These are phyloP conservation scores for Pilaira anomala DNA, from an alignment of 192 early-diverging fungal genomes.

Conservation along the genomic window DNA sequence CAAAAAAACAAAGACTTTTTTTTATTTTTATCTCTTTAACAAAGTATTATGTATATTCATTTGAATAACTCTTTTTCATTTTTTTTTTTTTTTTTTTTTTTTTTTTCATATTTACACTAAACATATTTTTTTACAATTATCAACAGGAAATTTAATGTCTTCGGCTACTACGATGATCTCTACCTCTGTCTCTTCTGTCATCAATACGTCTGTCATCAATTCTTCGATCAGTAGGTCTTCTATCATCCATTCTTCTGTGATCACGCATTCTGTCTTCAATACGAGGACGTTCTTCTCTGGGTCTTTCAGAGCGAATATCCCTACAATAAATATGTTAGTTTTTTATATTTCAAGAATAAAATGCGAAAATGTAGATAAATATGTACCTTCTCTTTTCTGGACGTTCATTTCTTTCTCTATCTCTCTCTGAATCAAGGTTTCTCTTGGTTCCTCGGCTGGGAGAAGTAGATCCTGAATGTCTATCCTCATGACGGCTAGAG, in stretches of 20 bases:
- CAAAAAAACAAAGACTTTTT: no score
- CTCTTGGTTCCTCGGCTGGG: not conserved
- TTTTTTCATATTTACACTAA: no score
- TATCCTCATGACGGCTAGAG: not conserved
- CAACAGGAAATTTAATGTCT: not conserved
- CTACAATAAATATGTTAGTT: not conserved
- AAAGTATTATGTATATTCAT: no score
- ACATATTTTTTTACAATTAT: not conserved
- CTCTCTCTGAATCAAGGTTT: not conserved
- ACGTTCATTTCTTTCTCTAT: not conserved
- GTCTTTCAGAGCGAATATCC: not conserved
- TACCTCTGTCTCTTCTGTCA: slow-evolving; percentile 4
- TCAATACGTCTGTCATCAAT: slow-evolving; percentile 10
- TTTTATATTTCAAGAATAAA: not conserved
- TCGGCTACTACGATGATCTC: slow-evolving; percentile 12
- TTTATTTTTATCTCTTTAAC: no score
- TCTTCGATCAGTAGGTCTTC: not conserved
- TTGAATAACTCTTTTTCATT: no score
- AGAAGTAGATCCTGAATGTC: not conserved
- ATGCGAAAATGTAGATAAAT: not conserved
- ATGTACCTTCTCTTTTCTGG: slow-evolving; percentile 4
- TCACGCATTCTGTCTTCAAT: slow-evolving; percentile 1
- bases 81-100: no score
- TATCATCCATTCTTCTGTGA: not conserved
- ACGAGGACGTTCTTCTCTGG: not conserved